Base-by-base conservation (phyloP, 257 asterid species). In the Solanum appendiculatum region DNA sequence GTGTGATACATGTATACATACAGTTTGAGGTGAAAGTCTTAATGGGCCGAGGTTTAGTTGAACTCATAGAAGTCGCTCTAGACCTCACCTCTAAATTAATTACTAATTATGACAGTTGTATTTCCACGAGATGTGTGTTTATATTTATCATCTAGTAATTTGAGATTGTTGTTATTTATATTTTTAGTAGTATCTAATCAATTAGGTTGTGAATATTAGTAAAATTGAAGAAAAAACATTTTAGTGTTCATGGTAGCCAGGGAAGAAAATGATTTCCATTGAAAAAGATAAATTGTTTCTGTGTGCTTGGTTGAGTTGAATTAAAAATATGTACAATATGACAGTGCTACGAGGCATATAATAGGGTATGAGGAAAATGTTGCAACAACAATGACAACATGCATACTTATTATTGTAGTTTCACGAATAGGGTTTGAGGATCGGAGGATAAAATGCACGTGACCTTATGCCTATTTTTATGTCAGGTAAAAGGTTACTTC, bases 401-500 rank as follows among this genome's bases (percentile, higher is more conserved):
- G 7, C 29, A 4, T 4, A 58, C n/a, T n/a, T n/a, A n/a, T 0
- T 60, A 54, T 25, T 1, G 31, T 60, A 60, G 1, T 60, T n/a
- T 5, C 0, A 60, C 15, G n/a, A 4, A 3, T 60, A 6, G 3
- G 1, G 6, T 23, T 23, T 10, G 6, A 23, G 2, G 1, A 23
- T 58, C 1, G 1, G 0, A 51, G n/a, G 63, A 18, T 58, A 58
- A 10, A 2, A 9, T 60, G 0, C 14, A 10, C 3, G 3, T 2
- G 33, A 0, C 1, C 3, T 63, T 63, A 10, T 63, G 0, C 2
- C 8, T 60, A 10, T n/a, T 8, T 63, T 63, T n/a, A 2, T 63
- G 3, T 54, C 5, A 0, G 4, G 0, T 63, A 63, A n/a, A 0
- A 60, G 7, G 31, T 63, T 60, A 6, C 16, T n/a, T 63, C 14